Evolutionary conservation across 345 rosid species (phyloP), one percentile per base, ranked within the genome.

Genomic region (Murraya koenigii): DNA sequence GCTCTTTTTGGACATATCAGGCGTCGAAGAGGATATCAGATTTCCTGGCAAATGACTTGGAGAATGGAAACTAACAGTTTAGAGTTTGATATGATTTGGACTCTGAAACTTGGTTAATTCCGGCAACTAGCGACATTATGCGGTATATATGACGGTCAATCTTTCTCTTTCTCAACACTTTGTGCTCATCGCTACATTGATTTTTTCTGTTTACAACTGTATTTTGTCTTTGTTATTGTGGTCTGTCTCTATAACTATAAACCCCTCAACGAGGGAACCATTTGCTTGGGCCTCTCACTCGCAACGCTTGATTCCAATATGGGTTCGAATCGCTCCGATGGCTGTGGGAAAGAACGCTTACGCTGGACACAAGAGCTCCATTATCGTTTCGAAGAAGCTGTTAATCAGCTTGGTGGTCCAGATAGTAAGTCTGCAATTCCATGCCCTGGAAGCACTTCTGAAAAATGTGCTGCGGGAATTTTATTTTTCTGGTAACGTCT

Each of bases 401-500:
- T 88, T 52, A 85, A 76, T 74, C 82, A 82, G 74, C 88, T 88
- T 32, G 92, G 90, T 25, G 92, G 92, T 33, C 87, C 91, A 67
- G 89, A 88, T 33, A 71, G 92, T 85, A 78, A 77, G 91, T 86
- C 32, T 39, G 11, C 33, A 56, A 3, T 17, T 14, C 19, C 13
- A 66, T 75, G 35, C 61, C 41, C 8, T 32, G 38, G 23, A 25
- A 69, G 39, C 73, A 26, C 39, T 64, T 64, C 44, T 20, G 3
- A 19, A 33, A 19, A 19, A 33, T 15, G 44, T 8, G 47, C 69
- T 35, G 7, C 25, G 0, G 11, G 23, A 28, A 5, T 60, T 33
- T 32, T 64, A 47, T 28, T 47, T 47, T 75, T 47, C 25, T 23
- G 63, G 15, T 14, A 44, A 13, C 49, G 49, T 3, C 56, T 6